Percentiles rank a stretch among this genome's conserved stretches.
Evolutionary conservation across 257 asterid species (phyloP).

Genomic region (Anisodus tanguticus): DNA sequence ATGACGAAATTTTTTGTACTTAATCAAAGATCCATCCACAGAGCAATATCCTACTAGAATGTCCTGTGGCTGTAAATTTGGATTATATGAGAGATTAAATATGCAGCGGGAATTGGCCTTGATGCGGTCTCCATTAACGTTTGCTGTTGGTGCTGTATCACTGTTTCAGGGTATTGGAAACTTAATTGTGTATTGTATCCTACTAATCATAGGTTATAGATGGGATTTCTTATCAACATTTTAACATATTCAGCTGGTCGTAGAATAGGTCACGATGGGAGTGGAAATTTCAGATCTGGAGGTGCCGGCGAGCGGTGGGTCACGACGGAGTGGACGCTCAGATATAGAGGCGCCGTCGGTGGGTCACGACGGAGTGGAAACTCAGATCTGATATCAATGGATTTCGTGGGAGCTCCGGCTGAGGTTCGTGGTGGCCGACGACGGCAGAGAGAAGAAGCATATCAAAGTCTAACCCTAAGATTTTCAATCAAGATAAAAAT

Average conservation of each 20-base stretch:
- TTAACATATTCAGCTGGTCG: not conserved
- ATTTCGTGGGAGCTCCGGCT: too few species aligned
- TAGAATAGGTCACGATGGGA: too few species aligned
- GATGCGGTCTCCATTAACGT: not conserved
- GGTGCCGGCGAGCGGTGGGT: too few species aligned
- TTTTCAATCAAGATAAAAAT: too few species aligned
- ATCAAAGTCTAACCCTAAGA: too few species aligned
- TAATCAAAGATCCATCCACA: not conserved
- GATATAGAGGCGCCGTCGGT: too few species aligned
- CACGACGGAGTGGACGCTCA: too few species aligned
- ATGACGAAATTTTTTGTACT: constrained; percentile 33
- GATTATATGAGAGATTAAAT: not conserved
- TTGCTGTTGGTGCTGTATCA: not conserved
- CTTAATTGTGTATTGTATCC: not conserved
- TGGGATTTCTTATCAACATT: not conserved
- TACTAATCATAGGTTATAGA: not conserved
- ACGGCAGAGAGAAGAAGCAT: too few species aligned
- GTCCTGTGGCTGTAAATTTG: constrained; percentile 15
- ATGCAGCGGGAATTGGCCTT: not conserved
- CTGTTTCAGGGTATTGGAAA: not conserved
- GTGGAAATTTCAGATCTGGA: too few species aligned
- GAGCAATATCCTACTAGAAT: constrained; percentile 11
- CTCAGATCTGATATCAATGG: too few species aligned
- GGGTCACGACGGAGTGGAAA: too few species aligned
- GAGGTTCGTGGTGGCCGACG: too few species aligned